Evolutionary conservation across 163 green algal species (phyloP).

Genomic region (Chlamydomonas reinhardtii): DNA sequence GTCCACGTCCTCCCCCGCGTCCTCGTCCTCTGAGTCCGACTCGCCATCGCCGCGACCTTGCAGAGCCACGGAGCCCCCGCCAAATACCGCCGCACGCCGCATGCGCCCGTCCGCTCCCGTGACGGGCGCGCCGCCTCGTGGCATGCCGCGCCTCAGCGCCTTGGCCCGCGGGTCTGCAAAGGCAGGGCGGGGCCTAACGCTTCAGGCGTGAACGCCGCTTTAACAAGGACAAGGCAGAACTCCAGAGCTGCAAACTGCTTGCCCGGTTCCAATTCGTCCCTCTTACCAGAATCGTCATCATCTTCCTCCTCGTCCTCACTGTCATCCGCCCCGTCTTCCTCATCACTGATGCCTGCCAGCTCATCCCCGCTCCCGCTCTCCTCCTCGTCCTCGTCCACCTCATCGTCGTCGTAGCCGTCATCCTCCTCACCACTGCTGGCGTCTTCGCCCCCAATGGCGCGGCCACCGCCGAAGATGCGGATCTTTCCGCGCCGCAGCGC

Average conservation of each 20-base stretch:
- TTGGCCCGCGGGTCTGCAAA: slow-evolving; percentile 3
- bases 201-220: no score
- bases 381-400: slow-evolving; percentile 46
- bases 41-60: neutral
- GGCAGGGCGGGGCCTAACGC: no score
- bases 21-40: slow-evolving; percentile 16
- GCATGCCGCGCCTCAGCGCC: slow-evolving; percentile 45
- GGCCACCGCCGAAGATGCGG: slow-evolving; percentile 77
- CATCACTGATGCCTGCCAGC: slow-evolving; percentile 8
- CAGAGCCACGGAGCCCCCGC: slow-evolving; percentile 27
- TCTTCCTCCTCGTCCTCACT: slow-evolving; percentile 22
- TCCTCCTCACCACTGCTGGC: slow-evolving; percentile 27
- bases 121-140: slow-evolving; percentile 12
- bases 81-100: slow-evolving; percentile 78
- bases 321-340: slow-evolving; percentile 28
- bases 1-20: slow-evolving; percentile 34
- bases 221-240: no score
- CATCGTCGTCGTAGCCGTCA: slow-evolving; percentile 52
- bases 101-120: slow-evolving; percentile 62
- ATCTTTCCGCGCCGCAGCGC: slow-evolving; percentile 74
- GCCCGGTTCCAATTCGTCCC: no score
- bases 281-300: no score
- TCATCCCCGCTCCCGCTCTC: slow-evolving; percentile 41
- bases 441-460: slow-evolving; percentile 10
- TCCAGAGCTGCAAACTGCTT: no score